phyloP scores from a whole-genome alignment of 495 filamentous ascomycete genomes.

The Xylaria cubensis region DNA sequence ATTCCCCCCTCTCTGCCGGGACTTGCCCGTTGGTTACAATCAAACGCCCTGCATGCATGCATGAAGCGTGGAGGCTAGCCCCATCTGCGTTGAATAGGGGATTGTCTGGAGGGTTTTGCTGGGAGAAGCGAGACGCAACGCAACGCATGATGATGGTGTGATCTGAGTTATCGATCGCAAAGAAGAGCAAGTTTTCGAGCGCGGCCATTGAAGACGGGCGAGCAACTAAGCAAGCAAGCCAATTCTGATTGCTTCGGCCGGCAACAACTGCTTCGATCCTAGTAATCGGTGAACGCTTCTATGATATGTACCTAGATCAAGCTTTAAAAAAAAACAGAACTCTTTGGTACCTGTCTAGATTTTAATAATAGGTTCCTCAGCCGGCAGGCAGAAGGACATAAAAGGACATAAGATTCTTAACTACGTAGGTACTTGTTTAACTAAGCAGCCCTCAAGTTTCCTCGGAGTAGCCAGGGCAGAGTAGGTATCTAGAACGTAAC shows the following conservation, averaged over 20 bases:
- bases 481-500: not conserved
- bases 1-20: not conserved
- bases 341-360: not conserved
- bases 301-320: not conserved
- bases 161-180: slow-evolving; percentile 7
- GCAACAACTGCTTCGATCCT: not conserved
- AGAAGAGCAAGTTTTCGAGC: too few species aligned
- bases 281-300: not conserved
- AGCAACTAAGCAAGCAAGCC: too few species aligned
- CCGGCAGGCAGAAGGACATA: not conserved
- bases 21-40: slow-evolving; percentile 2
- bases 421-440: not conserved
- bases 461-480: too few species aligned
- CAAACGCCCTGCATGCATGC: slow-evolving; percentile 26
- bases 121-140: not conserved
- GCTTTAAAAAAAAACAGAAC: not conserved
- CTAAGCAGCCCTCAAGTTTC: too few species aligned
- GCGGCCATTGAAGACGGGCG: too few species aligned
- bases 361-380: not conserved
- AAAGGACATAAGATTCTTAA: not conserved
- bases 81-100: slow-evolving; percentile 14
- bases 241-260: not conserved
- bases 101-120: not conserved
- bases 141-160: not conserved
- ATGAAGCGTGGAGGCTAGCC: slow-evolving; percentile 8